Base-by-base conservation (phyloP, 306 rosid species). In the Vigna hirtella region DNA sequence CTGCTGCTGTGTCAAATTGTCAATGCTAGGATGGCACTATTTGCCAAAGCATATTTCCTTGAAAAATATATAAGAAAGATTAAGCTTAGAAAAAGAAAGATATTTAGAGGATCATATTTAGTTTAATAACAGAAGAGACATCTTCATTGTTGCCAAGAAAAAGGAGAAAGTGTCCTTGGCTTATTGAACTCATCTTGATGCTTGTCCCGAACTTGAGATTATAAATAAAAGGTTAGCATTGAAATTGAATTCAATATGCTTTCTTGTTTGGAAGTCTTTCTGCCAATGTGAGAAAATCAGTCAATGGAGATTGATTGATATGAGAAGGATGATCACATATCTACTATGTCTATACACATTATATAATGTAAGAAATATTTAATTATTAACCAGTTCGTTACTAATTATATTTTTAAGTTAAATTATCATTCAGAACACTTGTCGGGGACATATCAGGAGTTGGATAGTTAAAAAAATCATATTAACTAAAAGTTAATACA, bases 1-100 rank as follows among this genome's bases (percentile, higher is more conserved):
- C n/a, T 72, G 56, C 63, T 38, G 36, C 32, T 26, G 18, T 8
- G 64, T 45, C 45, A 52, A 64, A 62, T 40, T 64, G 50, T 59
- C 45, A 64, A 64, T 71, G 76, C 66, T 66, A 72, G 72, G 62
- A 67, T 26, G 7, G 72, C 45, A 70, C 76, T 72, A 66, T 50
- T 20, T 63, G 50, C 57, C 57, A 74, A 68, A 58, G 69, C 17
- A 79, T 66, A 76, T 85, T 80, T 75, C 80, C 43, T 73, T 89
- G 90, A 89, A 68, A 84, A 84, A 87, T 79, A 32, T 75, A 56
- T 81, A 70, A 78, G 74, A 57, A 62, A 14, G 74, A 50, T 72
- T 65, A 70, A 80, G 74, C 63, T 70, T 71, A 28, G 80, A 18
- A 66, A 26, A 73, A 64, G 66, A 61, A 74, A 45, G 66, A 74